Conservation (phyloP, 1,284 basidiomycete genomes). For the Trichosporon sp. region DNA sequence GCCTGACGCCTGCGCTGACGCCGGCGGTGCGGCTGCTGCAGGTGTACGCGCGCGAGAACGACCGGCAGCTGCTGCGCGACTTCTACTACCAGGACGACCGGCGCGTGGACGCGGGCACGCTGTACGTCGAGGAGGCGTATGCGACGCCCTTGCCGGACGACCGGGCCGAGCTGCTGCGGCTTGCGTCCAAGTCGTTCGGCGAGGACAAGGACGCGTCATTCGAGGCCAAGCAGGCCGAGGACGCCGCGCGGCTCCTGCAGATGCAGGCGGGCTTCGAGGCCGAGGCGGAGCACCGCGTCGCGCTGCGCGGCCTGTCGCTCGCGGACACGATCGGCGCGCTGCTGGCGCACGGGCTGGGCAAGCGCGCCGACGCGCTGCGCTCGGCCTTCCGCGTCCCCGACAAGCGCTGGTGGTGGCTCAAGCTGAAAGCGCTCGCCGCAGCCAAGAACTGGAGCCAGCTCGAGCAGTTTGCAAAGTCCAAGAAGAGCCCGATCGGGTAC, state of each 20-base stretch:
- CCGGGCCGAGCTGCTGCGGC: constrained; percentile 66
- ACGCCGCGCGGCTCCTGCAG: constrained; percentile 68
- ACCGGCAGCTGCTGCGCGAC: constrained; percentile 85
- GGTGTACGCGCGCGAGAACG: constrained; percentile 83
- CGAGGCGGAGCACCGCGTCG: constrained; percentile 70
- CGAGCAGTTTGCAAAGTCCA: constrained; percentile 75
- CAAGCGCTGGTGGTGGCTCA: constrained; percentile 92
- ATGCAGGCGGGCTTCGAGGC: constrained; percentile 82
- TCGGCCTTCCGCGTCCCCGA: constrained; percentile 86
- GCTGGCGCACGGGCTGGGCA: constrained; percentile 69
- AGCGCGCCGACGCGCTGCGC: constrained; percentile 79
- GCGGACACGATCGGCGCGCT: constrained; percentile 76
- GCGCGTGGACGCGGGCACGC: constrained; percentile 79
- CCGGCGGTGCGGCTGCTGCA: constrained; percentile 73
- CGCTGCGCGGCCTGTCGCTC: constrained; percentile 72
- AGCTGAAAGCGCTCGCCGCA: constrained; percentile 73
- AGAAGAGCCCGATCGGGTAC: constrained; percentile 90
- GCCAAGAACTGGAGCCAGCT: constrained; percentile 76
- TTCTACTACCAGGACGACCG: constrained; percentile 99
- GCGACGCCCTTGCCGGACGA: constrained; percentile 61
- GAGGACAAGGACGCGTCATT: constrained; percentile 88
- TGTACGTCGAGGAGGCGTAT: constrained; percentile 75
- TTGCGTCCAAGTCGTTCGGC: constrained; percentile 84
- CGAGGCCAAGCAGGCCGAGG: constrained; percentile 93
- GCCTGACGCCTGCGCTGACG: constrained; percentile 62